Evolutionary conservation across 129 eudicot species (phyloP).

Genomic region (Silybum marianum): DNA sequence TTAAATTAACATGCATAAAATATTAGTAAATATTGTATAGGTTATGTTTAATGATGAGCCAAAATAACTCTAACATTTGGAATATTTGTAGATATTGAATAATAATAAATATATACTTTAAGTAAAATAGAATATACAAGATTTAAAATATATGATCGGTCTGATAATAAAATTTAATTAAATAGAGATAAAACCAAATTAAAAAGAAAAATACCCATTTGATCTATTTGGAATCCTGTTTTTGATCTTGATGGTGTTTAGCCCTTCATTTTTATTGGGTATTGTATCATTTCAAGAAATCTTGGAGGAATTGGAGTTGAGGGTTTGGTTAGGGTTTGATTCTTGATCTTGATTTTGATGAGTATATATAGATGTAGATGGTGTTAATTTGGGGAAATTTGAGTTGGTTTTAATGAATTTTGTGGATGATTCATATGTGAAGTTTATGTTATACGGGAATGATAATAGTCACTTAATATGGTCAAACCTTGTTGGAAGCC

Average conservation of each 20-base stretch:
- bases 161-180: not conserved
- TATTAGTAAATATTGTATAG: too few relatives aligned
- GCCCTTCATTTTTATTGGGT: conserved; percentile 45
- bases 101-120: too few relatives aligned
- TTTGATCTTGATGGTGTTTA: conserved; percentile 27
- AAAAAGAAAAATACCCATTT: conserved; percentile 50
- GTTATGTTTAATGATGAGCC: not conserved
- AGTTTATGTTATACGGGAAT: conserved; percentile 38
- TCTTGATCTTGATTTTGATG: conserved; percentile 32
- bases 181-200: not conserved
- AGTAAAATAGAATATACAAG: not conserved
- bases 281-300: conserved; percentile 39
- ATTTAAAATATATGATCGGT: not conserved
- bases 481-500: conserved; percentile 84
- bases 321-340: conserved; percentile 44
- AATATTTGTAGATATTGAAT: not conserved
- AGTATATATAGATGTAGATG: conserved; percentile 18
- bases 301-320: conserved; percentile 45
- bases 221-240: conserved; percentile 30
- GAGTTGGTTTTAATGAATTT: conserved; percentile 39
- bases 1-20: too few relatives aligned
- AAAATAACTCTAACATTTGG: not conserved
- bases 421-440: conserved; percentile 35
- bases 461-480: conserved; percentile 44
- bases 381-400: conserved; percentile 17